A percentile compares a stretch with the other conserved stretches of the same genome.
Conservation (phyloP, 768 basidiomycete species). For the Trametes gibbosa region DNA sequence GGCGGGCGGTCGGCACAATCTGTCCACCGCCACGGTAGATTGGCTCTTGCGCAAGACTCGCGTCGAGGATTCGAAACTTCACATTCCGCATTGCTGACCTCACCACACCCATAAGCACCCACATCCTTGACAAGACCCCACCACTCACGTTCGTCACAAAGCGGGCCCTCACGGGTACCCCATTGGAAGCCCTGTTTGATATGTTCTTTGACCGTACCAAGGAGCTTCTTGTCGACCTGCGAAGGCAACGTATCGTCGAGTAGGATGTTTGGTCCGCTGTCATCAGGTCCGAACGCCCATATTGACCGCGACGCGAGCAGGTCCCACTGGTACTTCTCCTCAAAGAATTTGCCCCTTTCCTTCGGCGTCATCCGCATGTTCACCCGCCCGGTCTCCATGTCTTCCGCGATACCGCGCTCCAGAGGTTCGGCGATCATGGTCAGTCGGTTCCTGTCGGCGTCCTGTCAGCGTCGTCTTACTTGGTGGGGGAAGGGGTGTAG, state of each 20-base stretch:
- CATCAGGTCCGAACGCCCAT: conserved; percentile 99
- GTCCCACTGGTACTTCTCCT: conserved; percentile 98
- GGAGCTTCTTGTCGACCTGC: conserved; percentile 89
- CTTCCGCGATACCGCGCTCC: conserved; percentile 93
- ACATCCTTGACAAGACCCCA: neutral
- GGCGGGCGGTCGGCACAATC: conserved; percentile 97
- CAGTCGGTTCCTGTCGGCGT: conserved; percentile 75
- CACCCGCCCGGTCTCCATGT: conserved; percentile 90
- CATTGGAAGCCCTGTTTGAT: conserved; percentile 99
- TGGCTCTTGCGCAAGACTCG: conserved; percentile 88
- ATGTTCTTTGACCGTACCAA: conserved; percentile 87
- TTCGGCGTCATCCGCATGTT: conserved; percentile 94
- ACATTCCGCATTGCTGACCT: conserved; percentile 92
- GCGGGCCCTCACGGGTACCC: conserved; percentile 95
- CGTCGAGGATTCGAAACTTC: conserved; percentile 94
- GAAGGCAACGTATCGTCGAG: conserved; percentile 96
- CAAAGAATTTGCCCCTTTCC: conserved; percentile 93
- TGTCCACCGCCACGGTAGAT: conserved; percentile 98
- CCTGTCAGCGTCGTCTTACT: neutral
- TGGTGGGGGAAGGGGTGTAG: neutral
- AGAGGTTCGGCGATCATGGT: conserved; percentile 99
- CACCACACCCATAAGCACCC: neutral
- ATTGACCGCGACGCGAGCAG: conserved; percentile 95
- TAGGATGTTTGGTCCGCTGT: conserved; percentile 89
- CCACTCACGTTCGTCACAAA: conserved; percentile 96